Evolutionary conservation across 1,139 yeast genomes (phyloP), one percentile per base, ranked within the genome.

Genomic region (Yamadazyma siamensis): DNA sequence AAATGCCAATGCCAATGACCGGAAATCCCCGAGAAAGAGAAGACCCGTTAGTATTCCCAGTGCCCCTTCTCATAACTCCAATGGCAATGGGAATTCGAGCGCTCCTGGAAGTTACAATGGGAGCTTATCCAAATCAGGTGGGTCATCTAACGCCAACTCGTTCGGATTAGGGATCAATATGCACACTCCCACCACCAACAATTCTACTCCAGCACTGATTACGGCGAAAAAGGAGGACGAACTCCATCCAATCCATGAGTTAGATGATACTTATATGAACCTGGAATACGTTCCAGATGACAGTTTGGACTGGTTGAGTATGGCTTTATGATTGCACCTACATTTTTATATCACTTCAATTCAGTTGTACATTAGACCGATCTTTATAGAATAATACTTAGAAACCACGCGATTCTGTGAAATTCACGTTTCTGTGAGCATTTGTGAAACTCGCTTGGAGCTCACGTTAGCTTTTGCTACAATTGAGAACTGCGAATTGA

Each of bases 301-400:
- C 33, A 60, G 58, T 35, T 56, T 61, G 50, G 70, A 63, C 36
- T 63, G 70, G 69, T 48, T 63, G 25, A 58, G 62, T 33, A 59
- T 62, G 65, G 55, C 61, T 15, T 45, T 58, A 16, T 61, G 41
- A 50, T n/a, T 14, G 14, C 24, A n/a, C 31, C 27, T 7, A 11
- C 10, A 19, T 10, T 18, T 8, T 7, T 18, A 18, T 18, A 8
- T 18, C 10, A 18, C 10, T 18, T 18, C 20, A 18, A 18, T 18
- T 18, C 10, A 15, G 6, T 11, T 13, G 18, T 27, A 10, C 14
- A 27, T 15, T 26, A 26, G n/a, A 16, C 18, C 5, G 11, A 15
- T 6, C 5, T 10, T 6, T 14, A 10, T n/a, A n/a, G n/a, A n/a
- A n/a, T n/a, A n/a, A n/a, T n/a, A n/a, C n/a, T n/a, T n/a, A n/a